These are phyloP conservation scores for Pouteria campechiana DNA, from an alignment of 179 eudicot species.

Conservation along the genomic window DNA sequence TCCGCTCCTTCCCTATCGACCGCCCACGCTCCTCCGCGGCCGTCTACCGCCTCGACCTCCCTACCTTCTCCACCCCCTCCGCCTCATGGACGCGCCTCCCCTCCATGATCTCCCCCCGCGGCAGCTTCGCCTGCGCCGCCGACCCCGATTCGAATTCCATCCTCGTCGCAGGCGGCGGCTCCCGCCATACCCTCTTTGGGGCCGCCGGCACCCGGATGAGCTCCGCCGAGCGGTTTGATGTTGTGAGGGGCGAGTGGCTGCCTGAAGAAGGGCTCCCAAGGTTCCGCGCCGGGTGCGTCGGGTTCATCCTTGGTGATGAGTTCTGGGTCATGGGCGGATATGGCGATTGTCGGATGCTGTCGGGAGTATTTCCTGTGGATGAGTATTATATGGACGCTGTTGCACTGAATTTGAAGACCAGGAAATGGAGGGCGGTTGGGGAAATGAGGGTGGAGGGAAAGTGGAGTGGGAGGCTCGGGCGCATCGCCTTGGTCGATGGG, in stretches of 20 bases:
- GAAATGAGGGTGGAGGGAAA: conserved; percentile 82
- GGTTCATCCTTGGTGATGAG: conserved; percentile 51
- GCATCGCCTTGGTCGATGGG: conserved; percentile 56
- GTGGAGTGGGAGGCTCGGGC: conserved; percentile 58
- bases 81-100: conserved; percentile 39
- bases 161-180: conserved; percentile 88
- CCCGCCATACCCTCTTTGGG: conserved; percentile 68
- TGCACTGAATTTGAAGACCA: conserved; percentile 53
- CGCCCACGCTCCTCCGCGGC: conserved; percentile 50
- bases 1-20: conserved; percentile 69
- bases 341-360: conserved; percentile 64
- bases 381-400: conserved; percentile 74
- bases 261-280: conserved; percentile 51
- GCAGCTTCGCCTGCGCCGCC: conserved; percentile 79
- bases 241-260: conserved; percentile 61
- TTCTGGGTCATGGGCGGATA: conserved; percentile 99
- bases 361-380: conserved; percentile 86
- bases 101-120: conserved; percentile 64
- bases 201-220: conserved; percentile 83
- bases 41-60: conserved; percentile 39
- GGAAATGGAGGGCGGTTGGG: conserved; percentile 76
- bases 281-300: conserved; percentile 85
- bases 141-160: conserved; percentile 23
- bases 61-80: no score
- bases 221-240: conserved; percentile 69